Evolutionary conservation across 495 filamentous ascomycete species (phyloP), one percentile per base, ranked within the genome.

Genomic region (Halenospora varia): DNA sequence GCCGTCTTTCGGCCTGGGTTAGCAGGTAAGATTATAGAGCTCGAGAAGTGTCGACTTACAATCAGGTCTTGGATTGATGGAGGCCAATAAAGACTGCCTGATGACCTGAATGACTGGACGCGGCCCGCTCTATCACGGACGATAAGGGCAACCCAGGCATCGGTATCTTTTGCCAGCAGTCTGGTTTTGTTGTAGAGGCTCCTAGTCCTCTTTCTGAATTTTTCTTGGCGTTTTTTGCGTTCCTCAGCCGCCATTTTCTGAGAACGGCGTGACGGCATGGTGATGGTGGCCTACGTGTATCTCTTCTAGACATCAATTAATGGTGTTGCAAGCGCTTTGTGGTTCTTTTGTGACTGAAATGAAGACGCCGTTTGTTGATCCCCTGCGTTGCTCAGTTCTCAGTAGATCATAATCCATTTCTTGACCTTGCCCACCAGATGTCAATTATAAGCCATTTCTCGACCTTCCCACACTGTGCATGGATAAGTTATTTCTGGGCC

Each of bases 201-300:
- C 0, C 23, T 41, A 26, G 3, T 53, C n/a, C 56, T 53, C 56
- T 59, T 59, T 59, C 49, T 59, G 40, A 53, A 53, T 48, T 59
- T 59, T 35, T 53, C 56, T 59, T 59, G 40, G 49, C 50, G 26
- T 53, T 23, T 53, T 54, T 53, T 59, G 10, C 40, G 40, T 23
- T 59, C 42, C 48, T 59, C 49, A 17, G 24, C 18, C 19, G 39
- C 18, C 6, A 39, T 48, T 40, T 23, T 54, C 40, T 48, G 39
- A 35, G 15, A 41, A 20, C 25, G 44, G 48, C 20, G 41, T 51
- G 47, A 57, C 17, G 19, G 9, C 19, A 51, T 57, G 15, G 15
- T 51, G 42, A 45, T 10, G 24, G 1, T 23, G 40, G 23, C 2
- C 0, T n/a, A 1, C n/a, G n/a, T n/a, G n/a, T 48, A 46, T 54